Evolutionary conservation across 305 asterid species (phyloP).

Genomic region (Fraxinus floribunda): DNA sequence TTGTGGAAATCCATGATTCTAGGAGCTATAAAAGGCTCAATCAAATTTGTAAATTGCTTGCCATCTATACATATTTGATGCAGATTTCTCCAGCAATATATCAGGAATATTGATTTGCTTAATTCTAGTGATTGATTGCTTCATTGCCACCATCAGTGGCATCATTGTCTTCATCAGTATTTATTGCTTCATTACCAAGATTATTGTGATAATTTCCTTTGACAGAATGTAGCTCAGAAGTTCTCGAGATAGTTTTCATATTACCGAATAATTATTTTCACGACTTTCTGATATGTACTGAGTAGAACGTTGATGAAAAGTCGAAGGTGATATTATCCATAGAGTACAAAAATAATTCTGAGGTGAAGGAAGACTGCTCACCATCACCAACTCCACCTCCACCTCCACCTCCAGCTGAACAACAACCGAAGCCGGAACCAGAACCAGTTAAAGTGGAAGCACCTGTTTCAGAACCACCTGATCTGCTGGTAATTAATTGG

Average conservation of each 20-base stretch:
- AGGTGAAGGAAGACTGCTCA: constrained; percentile 53
- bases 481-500: constrained; percentile 59
- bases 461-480: constrained; percentile 57
- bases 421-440: constrained; percentile 40
- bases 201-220: no score
- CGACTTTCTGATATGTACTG: not conserved
- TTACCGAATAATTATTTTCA: not conserved
- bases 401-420: constrained; percentile 41
- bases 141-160: no score
- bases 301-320: constrained; percentile 58
- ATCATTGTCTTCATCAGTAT: no score
- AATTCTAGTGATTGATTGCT: no score
- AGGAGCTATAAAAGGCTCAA: not conserved
- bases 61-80: no score
- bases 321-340: constrained; percentile 70
- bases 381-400: constrained; percentile 34
- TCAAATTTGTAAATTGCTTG: not conserved
- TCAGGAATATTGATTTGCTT: no score
- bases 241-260: not conserved
- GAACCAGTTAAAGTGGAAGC: constrained; percentile 61
- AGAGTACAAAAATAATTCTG: constrained; percentile 67
- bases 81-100: no score
- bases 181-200: no score
- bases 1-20: no score
- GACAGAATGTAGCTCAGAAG: not conserved